Conservation (phyloP, 768 basidiomycete genomes). For the Lentinula sp. region DNA sequence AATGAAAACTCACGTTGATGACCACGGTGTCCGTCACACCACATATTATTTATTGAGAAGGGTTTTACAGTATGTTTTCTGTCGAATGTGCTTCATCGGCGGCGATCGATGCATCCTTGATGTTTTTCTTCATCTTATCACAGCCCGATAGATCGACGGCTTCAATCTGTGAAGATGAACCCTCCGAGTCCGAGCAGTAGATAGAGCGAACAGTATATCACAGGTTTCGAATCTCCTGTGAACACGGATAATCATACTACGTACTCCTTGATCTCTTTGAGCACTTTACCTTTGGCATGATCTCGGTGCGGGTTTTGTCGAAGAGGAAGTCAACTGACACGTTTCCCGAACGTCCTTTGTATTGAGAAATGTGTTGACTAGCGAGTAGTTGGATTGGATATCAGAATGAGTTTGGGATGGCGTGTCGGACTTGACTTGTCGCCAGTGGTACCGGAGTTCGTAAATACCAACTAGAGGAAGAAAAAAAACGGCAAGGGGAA, state of each 20-base stretch:
- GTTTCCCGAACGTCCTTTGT: neutral
- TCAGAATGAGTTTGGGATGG: too few species aligned
- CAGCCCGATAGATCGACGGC: neutral
- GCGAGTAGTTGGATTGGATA: neutral
- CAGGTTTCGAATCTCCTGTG: neutral
- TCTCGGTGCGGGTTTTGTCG: neutral
- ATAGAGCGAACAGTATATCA: neutral
- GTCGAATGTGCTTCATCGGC: neutral
- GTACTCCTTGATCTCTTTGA: neutral
- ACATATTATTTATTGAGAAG: neutral
- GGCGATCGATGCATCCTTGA: neutral
- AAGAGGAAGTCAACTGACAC: neutral
- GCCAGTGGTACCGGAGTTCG: too few species aligned
- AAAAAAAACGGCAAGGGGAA: too few species aligned
- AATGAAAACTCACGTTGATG: too few species aligned
- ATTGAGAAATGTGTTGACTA: neutral
- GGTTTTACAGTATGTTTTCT: neutral
- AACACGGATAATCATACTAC: neutral
- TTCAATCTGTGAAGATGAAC: neutral
- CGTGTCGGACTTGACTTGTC: too few species aligned
- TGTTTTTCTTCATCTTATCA: neutral
- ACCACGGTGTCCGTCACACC: neutral
- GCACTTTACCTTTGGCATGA: neutral
- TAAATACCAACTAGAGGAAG: too few species aligned
- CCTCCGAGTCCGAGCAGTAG: neutral